Evolutionary conservation across 2,329 filamentous ascomycete genomes (phyloP).

Genomic region (Aaosphaeria arxii): DNA sequence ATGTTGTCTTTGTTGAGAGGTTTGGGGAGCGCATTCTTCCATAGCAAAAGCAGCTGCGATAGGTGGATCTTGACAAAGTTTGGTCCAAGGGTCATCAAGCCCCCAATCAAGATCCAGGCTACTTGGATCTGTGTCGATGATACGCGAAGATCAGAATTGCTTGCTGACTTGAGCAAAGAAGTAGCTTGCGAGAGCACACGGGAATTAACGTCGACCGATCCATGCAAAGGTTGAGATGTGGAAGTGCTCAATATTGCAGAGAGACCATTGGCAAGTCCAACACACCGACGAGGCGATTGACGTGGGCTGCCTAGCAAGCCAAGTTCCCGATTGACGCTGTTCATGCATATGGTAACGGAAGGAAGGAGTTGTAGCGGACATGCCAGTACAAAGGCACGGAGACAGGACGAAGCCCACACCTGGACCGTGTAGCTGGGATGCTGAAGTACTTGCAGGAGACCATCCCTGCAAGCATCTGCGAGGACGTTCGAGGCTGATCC

Average conservation of each 20-base stretch:
- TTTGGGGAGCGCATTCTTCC: constrained; percentile 96
- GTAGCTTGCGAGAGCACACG: constrained; percentile 89
- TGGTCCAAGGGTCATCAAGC: constrained; percentile 91
- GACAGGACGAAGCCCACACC: constrained; percentile 79
- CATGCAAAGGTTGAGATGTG: constrained; percentile 82
- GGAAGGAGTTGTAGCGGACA: constrained; percentile 90
- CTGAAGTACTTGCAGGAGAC: constrained; percentile 82
- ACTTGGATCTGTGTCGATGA: constrained; percentile 96
- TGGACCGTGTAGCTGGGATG: constrained; percentile 97
- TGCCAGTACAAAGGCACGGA: constrained; percentile 83
- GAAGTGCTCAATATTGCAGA: constrained; percentile 90
- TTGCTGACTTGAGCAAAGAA: constrained; percentile 85
- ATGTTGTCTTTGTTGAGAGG: constrained; percentile 92
- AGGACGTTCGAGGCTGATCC: constrained; percentile 79
- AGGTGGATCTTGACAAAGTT: constrained; percentile 99
- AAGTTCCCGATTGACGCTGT: constrained; percentile 85
- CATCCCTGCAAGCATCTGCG: constrained; percentile 81
- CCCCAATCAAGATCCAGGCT: constrained; percentile 95
- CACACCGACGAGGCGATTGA: constrained; percentile 76
- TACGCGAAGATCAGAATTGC: constrained; percentile 83
- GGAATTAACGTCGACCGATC: constrained; percentile 93
- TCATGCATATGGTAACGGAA: constrained; percentile 93
- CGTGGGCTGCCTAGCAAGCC: constrained; percentile 71
- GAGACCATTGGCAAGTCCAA: constrained; percentile 88
- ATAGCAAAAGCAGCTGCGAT: constrained; percentile 85